These are phyloP conservation scores for Aspergillus phoenicis DNA, from an alignment of 2,329 filamentous ascomycete genomes.

Conservation along the genomic window DNA sequence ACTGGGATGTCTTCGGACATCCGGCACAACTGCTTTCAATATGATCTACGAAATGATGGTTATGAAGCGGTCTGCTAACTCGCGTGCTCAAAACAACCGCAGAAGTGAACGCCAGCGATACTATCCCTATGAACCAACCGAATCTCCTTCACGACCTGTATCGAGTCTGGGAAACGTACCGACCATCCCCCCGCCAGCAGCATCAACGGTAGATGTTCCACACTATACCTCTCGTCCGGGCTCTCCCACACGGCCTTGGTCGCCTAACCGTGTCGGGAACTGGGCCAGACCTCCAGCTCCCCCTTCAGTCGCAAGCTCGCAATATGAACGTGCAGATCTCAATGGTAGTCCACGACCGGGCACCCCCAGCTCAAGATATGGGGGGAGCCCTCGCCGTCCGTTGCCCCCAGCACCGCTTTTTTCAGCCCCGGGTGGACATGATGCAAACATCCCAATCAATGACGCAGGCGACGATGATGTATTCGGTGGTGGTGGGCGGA, in stretches of 20 bases:
- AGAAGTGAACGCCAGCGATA: constrained; percentile 21
- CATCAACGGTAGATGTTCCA: constrained; percentile 36
- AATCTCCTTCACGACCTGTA: constrained; percentile 41
- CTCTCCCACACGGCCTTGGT: constrained; percentile 55
- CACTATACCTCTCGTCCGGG: constrained; percentile 42
- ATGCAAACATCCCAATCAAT: constrained; percentile 51
- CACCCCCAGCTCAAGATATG: constrained; percentile 85
- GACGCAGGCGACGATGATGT: constrained; percentile 67
- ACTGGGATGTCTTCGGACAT: constrained; percentile 7
- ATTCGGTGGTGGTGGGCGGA: constrained; percentile 59
- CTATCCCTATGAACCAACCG: constrained; percentile 22
- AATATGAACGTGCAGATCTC: constrained; percentile 84
- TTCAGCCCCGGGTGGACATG: constrained; percentile 54
- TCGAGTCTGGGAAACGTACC: constrained; percentile 48
- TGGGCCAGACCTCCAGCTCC: constrained; percentile 74
- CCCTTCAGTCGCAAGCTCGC: constrained; percentile 60
- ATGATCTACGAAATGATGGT: constrained; percentile 8
- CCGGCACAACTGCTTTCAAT: background rate
- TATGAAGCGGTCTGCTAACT: constrained; percentile 21
- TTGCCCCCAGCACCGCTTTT: constrained; percentile 89
- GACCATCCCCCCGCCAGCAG: constrained; percentile 44
- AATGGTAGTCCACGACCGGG: constrained; percentile 89
- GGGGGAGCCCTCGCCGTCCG: constrained; percentile 81
- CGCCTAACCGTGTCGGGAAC: constrained; percentile 60
- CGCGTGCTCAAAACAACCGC: constrained; percentile 2